Conservation (phyloP, 1,284 basidiomycete genomes). For the Vanrija sp. region DNA sequence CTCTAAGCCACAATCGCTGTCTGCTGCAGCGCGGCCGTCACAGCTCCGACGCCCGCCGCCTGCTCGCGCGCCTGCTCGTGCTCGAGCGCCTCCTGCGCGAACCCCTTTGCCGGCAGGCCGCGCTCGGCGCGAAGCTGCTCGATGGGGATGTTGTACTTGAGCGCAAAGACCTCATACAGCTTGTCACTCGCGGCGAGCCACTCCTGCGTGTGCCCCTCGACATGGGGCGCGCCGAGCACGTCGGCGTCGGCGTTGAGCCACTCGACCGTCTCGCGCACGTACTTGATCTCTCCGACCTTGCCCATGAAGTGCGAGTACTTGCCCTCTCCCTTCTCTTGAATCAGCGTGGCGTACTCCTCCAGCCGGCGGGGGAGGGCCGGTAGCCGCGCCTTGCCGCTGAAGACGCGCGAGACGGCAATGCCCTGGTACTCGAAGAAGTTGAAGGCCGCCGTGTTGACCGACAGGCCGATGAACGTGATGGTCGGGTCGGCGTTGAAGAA, state of each 20-base stretch:
- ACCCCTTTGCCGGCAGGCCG: no score
- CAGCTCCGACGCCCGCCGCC: no score
- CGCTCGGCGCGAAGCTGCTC: no score
- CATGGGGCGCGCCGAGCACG: slow-evolving; percentile 13
- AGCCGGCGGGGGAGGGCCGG: slow-evolving; percentile 14
- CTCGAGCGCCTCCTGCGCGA: no score
- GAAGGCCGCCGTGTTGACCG: slow-evolving; percentile 34
- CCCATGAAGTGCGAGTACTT: slow-evolving; percentile 32
- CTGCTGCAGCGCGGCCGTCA: no score
- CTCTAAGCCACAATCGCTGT: no score
- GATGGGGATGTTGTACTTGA: slow-evolving; percentile 9
- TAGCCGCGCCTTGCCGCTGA: slow-evolving; percentile 23
- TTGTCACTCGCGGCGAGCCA: slow-evolving; percentile 25
- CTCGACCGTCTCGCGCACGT: slow-evolving; percentile 30
- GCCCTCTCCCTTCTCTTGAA: slow-evolving; percentile 21
- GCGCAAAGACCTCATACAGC: slow-evolving; percentile 9
- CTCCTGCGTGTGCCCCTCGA: slow-evolving; percentile 27
- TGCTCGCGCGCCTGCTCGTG: no score
- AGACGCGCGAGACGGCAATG: slow-evolving; percentile 30
- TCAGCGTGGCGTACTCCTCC: slow-evolving; percentile 13
- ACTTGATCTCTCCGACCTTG: slow-evolving; percentile 24
- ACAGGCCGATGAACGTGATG: slow-evolving; percentile 47
- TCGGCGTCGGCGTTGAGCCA: slow-evolving; percentile 36
- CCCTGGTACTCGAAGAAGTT: slow-evolving; percentile 38
- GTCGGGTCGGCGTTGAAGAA: slow-evolving; percentile 57